Percentiles rank a stretch among this genome's conserved stretches.
Evolutionary conservation across 2,329 filamentous ascomycete genomes (phyloP).

Genomic region (Aschersonia sp.): DNA sequence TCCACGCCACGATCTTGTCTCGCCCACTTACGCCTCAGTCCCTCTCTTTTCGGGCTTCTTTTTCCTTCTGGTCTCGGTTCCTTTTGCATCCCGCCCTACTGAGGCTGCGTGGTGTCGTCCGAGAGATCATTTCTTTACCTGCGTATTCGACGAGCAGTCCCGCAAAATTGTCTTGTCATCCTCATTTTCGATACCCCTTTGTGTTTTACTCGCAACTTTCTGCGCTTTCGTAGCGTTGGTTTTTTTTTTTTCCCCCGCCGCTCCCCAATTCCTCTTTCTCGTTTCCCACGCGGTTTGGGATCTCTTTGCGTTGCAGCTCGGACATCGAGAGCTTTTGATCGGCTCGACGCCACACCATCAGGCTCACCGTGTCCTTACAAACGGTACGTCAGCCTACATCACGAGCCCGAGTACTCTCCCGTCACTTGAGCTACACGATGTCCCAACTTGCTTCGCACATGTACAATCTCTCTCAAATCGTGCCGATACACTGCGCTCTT

Average conservation of each 20-base stretch:
- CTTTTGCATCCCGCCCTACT: background rate
- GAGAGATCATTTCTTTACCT: background rate
- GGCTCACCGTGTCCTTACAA: background rate
- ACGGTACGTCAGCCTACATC: background rate
- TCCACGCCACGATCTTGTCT: slow-evolving; percentile 6
- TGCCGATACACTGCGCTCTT: too few species aligned
- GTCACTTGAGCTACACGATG: too few species aligned
- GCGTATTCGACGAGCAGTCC: slow-evolving; percentile 1
- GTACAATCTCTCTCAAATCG: too few species aligned
- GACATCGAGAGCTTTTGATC: too few species aligned
- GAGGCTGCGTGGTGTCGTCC: slow-evolving; percentile 1
- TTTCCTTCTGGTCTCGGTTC: background rate
- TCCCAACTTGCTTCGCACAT: too few species aligned
- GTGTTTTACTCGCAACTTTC: slow-evolving; percentile 5
- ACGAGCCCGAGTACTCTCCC: too few species aligned
- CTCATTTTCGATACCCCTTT: slow-evolving; percentile 6
- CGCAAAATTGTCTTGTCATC: background rate
- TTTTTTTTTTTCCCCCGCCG: background rate
- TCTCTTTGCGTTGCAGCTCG: background rate
- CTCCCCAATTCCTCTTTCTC: slow-evolving; percentile 1
- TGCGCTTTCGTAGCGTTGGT: slow-evolving; percentile 5
- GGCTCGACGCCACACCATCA: background rate
- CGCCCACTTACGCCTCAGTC: slow-evolving; percentile 5
- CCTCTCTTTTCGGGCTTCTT: slow-evolving; percentile 4
- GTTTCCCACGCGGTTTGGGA: too few species aligned